Evolutionary conservation across 306 rosid genomes (phyloP).

Genomic region (Delonix regia): DNA sequence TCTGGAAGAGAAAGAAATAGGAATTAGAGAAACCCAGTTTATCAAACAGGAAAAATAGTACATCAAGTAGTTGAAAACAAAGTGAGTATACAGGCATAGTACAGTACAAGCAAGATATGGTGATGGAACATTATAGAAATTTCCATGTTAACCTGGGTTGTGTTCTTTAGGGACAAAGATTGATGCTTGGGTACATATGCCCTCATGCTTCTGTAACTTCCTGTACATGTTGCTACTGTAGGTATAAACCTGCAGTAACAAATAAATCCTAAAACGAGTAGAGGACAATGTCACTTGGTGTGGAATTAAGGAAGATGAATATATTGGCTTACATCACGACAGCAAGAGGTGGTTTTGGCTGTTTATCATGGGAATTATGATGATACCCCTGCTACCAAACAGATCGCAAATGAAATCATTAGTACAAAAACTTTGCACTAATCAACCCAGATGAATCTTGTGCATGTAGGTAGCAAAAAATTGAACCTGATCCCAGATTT

Average conservation of each 20-base stretch:
- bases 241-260: conserved; percentile 63
- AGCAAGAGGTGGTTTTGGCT: conserved; percentile 65
- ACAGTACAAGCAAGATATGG: neutral
- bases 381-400: conserved; percentile 50
- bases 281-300: neutral
- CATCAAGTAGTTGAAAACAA: conserved; percentile 16
- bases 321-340: conserved; percentile 59
- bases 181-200: conserved; percentile 83
- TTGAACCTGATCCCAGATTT: conserved; percentile 81
- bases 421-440: neutral
- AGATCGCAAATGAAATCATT: neutral
- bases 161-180: conserved; percentile 70
- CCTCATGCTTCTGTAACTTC: conserved; percentile 81
- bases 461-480: neutral
- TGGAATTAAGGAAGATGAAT: neutral
- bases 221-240: conserved; percentile 76
- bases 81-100: neutral
- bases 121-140: neutral
- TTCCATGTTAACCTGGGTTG: conserved; percentile 57
- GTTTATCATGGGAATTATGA: conserved; percentile 39
- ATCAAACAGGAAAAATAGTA: neutral
- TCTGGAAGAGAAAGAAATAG: conserved; percentile 39
- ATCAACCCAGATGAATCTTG: neutral
- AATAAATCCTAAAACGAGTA: conserved; percentile 3
- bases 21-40: neutral